Conservation (phyloP, 352 stramenopile genomes). For the Globisporangium sylvaticum region DNA sequence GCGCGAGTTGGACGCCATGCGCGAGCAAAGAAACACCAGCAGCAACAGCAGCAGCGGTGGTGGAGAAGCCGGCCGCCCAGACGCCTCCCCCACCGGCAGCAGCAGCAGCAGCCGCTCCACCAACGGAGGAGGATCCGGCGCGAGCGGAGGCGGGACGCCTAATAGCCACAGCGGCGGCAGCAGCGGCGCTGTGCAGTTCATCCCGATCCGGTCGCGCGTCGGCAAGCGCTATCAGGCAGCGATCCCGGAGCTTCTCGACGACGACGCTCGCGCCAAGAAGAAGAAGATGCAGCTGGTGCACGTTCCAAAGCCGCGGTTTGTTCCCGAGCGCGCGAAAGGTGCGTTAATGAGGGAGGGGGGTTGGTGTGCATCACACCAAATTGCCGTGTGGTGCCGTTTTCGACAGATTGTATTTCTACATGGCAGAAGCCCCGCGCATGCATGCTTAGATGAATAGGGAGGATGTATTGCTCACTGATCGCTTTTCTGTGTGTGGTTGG, state of each 20-base stretch:
- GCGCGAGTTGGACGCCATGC: slow-evolving; percentile 10
- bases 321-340: slow-evolving; percentile 53
- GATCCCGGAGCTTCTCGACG: slow-evolving; percentile 47
- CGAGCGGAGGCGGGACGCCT: background rate
- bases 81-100: slow-evolving; percentile 11
- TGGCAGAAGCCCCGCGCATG: background rate
- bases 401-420: background rate
- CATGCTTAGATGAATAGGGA: background rate
- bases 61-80: background rate
- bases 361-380: background rate
- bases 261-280: slow-evolving; percentile 22
- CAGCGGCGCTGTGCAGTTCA: slow-evolving; percentile 35
- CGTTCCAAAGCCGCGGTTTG: slow-evolving; percentile 37
- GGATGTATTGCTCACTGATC: background rate
- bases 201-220: slow-evolving; percentile 71
- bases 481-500: background rate
- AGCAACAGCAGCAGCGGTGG: background rate
- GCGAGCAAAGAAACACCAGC: slow-evolving; percentile 11
- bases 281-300: slow-evolving; percentile 26
- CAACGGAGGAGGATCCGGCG: background rate
- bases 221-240: slow-evolving; percentile 78
- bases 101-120: slow-evolving; percentile 11
- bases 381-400: background rate
- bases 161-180: background rate
- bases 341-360: background rate